Base-by-base conservation (phyloP, 106 monocot species). In the Narthecium ossifragum region DNA sequence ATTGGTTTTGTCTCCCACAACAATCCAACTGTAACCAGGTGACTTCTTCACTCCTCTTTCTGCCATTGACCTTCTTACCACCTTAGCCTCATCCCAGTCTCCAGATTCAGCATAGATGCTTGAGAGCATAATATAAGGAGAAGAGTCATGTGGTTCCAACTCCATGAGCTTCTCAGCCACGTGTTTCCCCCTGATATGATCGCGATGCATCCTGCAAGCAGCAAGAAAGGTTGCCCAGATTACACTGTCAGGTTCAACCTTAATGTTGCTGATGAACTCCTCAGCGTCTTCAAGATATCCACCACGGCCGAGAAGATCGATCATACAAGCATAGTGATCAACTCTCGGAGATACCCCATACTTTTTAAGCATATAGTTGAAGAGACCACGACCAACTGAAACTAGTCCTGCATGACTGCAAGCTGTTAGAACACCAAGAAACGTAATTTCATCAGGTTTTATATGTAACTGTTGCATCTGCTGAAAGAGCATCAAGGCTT, bases 11-110 rank as follows among this genome's bases (percentile, higher is more conserved):
- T 72, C 65, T 58, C 78, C 78, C 48, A 81, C 57, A 7, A 49
- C 68, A 27, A 90, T 85, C 90, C 90, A 85, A 71, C 90, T 85
- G 50, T 76, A 71, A 12, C 85, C 90, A n/a, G 81, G 81, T 20
- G 43, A 62, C 73, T 90, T 90, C 63, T 28, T 70, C 31, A 90
- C 70, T 51, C 65, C 73, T 50, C 57, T 75, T 51, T 68, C 76
- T 55, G 43, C 46, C 81, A 85, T 85, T 7, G 57, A 59, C 43
- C 64, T 49, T 37, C 81, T 81, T 55, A 79, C 51, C 64, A 37
- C 63, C 62, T 71, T 81, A 32, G 72, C 75, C 6, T 56, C 78
- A 29, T 17, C 52, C 90, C 84, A 85, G 51, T 85, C 57, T 36
- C 74, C 70, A 23, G 67, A 61, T 53, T 72, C 69, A 47, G 81